phyloP scores from a whole-genome alignment of 345 rosid genomes.

The Gynandropsis gynandra region DNA sequence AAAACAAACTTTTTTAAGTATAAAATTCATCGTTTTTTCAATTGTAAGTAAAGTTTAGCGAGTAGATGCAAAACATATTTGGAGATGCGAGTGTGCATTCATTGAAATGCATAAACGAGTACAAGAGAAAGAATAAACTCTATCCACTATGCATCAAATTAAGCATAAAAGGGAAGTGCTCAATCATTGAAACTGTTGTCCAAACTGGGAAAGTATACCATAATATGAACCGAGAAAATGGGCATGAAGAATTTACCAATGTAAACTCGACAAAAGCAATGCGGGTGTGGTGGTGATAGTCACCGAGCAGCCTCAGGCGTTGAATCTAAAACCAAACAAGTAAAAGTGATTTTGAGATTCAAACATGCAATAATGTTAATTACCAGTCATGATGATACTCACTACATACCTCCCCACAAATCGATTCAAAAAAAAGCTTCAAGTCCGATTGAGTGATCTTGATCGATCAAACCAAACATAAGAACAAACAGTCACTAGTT shows the following conservation, averaged over 20 bases:
- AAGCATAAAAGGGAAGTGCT: too few species aligned
- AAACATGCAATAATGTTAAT: neutral
- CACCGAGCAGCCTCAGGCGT: conserved; percentile 85
- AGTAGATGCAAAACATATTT: too few species aligned
- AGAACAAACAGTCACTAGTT: neutral
- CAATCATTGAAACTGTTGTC: conserved; percentile 5
- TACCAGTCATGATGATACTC: conserved; percentile 3
- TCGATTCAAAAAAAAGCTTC: conserved; percentile 70
- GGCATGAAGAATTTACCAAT: conserved; percentile 36
- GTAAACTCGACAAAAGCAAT: conserved; percentile 93
- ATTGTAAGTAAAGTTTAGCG: conserved; percentile 10
- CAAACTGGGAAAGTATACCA: conserved; percentile 7
- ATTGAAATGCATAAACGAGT: too few species aligned
- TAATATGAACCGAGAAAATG: neutral
- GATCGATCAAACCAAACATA: conserved; percentile 8
- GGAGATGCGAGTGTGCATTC: too few species aligned
- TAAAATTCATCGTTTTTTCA: conserved; percentile 1
- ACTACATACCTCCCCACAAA: conserved; percentile 80
- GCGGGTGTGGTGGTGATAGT: conserved; percentile 83
- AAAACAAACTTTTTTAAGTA: conserved; percentile 5
- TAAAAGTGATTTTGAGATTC: neutral
- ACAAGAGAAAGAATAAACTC: too few species aligned
- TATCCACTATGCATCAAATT: too few species aligned
- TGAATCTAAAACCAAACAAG: conserved; percentile 46
- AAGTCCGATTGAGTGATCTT: conserved; percentile 83